Base-by-base conservation (phyloP, 2,329 filamentous ascomycete genomes). In the Penicillium sp. region DNA sequence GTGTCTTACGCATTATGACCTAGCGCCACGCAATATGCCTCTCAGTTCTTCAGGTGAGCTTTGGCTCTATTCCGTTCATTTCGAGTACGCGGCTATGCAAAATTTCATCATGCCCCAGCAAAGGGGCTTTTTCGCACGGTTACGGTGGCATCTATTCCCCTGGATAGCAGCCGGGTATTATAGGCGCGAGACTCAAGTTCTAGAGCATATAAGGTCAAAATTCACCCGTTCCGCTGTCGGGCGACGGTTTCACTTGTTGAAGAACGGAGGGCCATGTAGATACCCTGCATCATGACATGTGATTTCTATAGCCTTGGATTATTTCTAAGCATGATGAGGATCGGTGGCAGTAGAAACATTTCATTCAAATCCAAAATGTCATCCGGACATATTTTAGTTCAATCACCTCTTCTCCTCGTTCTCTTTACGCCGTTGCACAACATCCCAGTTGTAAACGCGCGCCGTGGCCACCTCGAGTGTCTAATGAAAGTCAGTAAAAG, bases 381-480 rank as follows among this genome's bases (percentile, higher is more conserved):
- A 20, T 35, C 32, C 18, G 33, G 33, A 37, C 23, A 37, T 37
- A 37, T 37, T 37, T 23, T 20, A 9, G 20, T 9, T 37, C 33
- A 52, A 53, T 28, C 61, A 62, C 52, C 67, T 66, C 37, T 71
- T 83, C 55, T 83, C 74, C 35, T 78, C 74, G 3, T 90, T 93
- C 53, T 95, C 90, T 77, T 95, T 96, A 61, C 93, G 80, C 73
- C 95, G 89, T 76, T 95, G 88, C 38, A 92, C 89, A 4, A 98
- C 90, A 65, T 98, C 93, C 92, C 93, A 97, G 72, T 98, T 98
- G 73, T 98, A 97, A n/a, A 98, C 91, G 57, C 93, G 81, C 20
- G 93, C 93, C 35, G 92, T 90, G 3, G 93, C 93, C 29, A 98
- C 93, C 72, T 98, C 93, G 77, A 98, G 86, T 0, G 91, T 96